phyloP scores from a whole-genome alignment of 2,329 filamentous ascomycete species.

The Pestalotiopsis sp. region DNA sequence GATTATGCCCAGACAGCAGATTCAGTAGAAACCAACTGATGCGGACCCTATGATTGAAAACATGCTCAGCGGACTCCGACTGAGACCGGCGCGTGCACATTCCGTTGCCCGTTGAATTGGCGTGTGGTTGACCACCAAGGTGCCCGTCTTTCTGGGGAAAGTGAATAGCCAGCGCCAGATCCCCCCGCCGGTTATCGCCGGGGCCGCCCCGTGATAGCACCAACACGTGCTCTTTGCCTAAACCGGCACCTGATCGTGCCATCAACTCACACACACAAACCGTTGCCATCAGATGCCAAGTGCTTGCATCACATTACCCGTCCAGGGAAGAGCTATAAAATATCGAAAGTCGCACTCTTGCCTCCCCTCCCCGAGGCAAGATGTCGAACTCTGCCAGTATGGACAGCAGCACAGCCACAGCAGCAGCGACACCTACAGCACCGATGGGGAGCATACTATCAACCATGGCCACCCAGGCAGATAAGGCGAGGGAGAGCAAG shows the following conservation, averaged over 20 bases:
- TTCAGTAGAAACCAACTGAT: background rate
- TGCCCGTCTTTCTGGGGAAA: background rate
- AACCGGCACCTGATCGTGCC: conserved; percentile 12
- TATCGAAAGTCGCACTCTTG: background rate
- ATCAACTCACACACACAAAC: background rate
- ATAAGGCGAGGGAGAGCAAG: background rate
- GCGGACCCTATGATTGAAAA: background rate
- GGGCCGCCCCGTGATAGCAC: background rate
- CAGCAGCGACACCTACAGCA: background rate
- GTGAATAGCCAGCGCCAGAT: background rate
- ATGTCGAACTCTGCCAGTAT: background rate
- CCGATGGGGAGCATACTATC: conserved; percentile 12
- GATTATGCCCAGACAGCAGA: background rate
- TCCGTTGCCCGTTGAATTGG: background rate
- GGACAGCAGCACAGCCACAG: background rate
- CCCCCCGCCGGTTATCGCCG: conserved; percentile 6
- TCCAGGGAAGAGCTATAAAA: background rate
- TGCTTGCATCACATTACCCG: background rate
- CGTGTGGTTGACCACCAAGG: background rate
- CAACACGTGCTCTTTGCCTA: conserved; percentile 12
- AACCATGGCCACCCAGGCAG: conserved; percentile 10
- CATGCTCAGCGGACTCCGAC: conserved; percentile 2
- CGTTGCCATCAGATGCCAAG: conserved; percentile 8
- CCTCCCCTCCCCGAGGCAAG: background rate
- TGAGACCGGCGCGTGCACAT: conserved; percentile 11